Conservation (phyloP, 768 basidiomycete species). For the Krasilnikovozyma curviuscula region DNA sequence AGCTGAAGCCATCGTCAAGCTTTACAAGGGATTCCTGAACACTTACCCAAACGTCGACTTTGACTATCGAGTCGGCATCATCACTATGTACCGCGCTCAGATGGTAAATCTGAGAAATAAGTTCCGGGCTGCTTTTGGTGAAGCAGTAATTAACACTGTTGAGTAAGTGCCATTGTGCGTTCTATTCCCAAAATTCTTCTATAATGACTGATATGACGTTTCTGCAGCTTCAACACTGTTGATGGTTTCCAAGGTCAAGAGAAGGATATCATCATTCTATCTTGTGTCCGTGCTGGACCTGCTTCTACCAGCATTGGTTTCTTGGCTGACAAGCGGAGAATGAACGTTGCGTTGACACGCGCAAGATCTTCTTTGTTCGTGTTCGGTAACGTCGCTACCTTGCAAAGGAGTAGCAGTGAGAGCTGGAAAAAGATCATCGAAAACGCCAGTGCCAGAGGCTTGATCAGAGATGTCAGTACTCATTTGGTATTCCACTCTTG, state of each 20-base stretch:
- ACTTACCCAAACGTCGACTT: constrained; percentile 40
- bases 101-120: constrained; percentile 48
- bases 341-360: constrained; percentile 24
- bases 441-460: constrained; percentile 49
- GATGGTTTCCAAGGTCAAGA: constrained; percentile 99
- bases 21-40: constrained; percentile 50
- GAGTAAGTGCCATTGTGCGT: constrained; percentile 29
- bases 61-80: constrained; percentile 44
- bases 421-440: constrained; percentile 59
- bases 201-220: neutral
- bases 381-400: constrained; percentile 70
- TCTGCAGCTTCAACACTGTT: constrained; percentile 63
- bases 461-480: constrained; percentile 42
- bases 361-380: constrained; percentile 87
- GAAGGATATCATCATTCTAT: constrained; percentile 92
- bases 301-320: constrained; percentile 66
- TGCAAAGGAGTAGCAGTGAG: constrained; percentile 56
- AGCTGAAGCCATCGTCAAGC: constrained; percentile 48
- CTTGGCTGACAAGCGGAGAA: constrained; percentile 41
- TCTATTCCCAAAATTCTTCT: neutral
- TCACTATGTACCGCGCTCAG: constrained; percentile 62
- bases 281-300: constrained; percentile 73
- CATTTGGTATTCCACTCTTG: too few species aligned
- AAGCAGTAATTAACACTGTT: constrained; percentile 45
- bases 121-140: constrained; percentile 55